Conservation (phyloP, 805 yeast genomes). For the Cyberlindnera samutprakarnensis region DNA sequence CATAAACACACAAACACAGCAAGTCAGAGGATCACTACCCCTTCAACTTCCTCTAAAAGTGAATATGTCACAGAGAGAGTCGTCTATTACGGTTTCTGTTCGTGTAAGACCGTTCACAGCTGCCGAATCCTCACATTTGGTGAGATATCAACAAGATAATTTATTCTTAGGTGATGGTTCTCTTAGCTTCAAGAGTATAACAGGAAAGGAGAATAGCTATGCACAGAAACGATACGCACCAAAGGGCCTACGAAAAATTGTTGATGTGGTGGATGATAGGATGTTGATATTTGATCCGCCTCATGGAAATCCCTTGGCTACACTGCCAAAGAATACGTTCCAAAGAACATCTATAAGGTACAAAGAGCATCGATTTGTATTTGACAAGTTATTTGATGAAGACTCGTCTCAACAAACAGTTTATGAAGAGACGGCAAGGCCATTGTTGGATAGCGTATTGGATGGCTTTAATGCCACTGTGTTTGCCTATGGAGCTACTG, state of each 20-base stretch:
- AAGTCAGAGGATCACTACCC: background rate
- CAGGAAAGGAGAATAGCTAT: slow-evolving; percentile 15
- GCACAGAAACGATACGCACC: slow-evolving; percentile 26
- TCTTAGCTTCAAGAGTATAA: slow-evolving; percentile 22
- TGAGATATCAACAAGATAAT: slow-evolving; percentile 29
- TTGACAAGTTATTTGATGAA: slow-evolving; percentile 73
- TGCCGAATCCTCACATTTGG: slow-evolving; percentile 42
- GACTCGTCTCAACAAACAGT: slow-evolving; percentile 59
- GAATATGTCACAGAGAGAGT: slow-evolving; percentile 22
- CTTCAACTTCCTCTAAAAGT: background rate
- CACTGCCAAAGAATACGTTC: slow-evolving; percentile 30
- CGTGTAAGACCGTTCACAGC: slow-evolving; percentile 78
- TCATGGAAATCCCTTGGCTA: slow-evolving; percentile 49
- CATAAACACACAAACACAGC: no score
- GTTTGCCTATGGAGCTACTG: slow-evolving; percentile 96
- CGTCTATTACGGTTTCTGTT: slow-evolving; percentile 71
- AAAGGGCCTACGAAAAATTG: slow-evolving; percentile 55
- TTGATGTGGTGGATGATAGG: slow-evolving; percentile 75
- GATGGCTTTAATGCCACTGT: slow-evolving; percentile 89
- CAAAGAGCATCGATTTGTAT: slow-evolving; percentile 72
- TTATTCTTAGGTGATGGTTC: slow-evolving; percentile 51
- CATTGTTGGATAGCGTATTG: slow-evolving; percentile 63
- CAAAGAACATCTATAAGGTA: slow-evolving; percentile 37
- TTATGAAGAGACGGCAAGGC: slow-evolving; percentile 57
- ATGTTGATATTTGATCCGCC: slow-evolving; percentile 87